Evolutionary conservation across 2,329 filamentous ascomycete species (phyloP), one percentile per base, ranked within the genome.

Genomic region (Capronia epimyces): DNA sequence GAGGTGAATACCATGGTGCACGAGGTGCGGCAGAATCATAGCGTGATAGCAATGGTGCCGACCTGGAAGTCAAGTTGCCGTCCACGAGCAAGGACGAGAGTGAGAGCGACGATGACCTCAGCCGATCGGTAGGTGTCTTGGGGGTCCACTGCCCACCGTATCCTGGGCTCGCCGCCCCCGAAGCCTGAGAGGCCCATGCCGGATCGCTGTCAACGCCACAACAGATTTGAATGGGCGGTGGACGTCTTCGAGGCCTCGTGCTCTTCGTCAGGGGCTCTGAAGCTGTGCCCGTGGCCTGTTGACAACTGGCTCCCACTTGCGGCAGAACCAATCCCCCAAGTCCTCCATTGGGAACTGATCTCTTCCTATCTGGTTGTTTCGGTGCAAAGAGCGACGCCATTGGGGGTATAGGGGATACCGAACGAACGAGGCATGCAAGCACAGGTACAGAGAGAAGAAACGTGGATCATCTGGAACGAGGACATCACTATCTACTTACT

Each of bases 381-480:
- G 50, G 40, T n/a, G 32, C 21, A 46, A 51, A 53, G 18, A 53
- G 15, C 24, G 54, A 46, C n/a, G 54, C 54, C 54, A 56, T 56
- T 39, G 3, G 13, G 5, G 21, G 13, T 45, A n/a, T 15, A 36
- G 20, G 31, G 46, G n/a, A 12, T 10, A 45, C 6, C 45, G 27
- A 25, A 15, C 24, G 39, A 13, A 31, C 22, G 46, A 34, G 34
- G 37, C 27, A 22, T 32, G 42, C 27, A 22, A 39, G 42, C 31
- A 24, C 27, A 42, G 12, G 29, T 43, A 43, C n/a, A 15, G 22
- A 29, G 25, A 37, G 29, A 44, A 44, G 34, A 24, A 20, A 6
- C 5, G 32, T n/a, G n/a, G 16, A 15, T 15, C 5, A 36, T 6
- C 32, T 36, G 13, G 21, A 24, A 40, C 16, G 37, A 42, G 36